Base-by-base conservation (phyloP, 106 monocot species). In the Phalaenopsis aphrodite region DNA sequence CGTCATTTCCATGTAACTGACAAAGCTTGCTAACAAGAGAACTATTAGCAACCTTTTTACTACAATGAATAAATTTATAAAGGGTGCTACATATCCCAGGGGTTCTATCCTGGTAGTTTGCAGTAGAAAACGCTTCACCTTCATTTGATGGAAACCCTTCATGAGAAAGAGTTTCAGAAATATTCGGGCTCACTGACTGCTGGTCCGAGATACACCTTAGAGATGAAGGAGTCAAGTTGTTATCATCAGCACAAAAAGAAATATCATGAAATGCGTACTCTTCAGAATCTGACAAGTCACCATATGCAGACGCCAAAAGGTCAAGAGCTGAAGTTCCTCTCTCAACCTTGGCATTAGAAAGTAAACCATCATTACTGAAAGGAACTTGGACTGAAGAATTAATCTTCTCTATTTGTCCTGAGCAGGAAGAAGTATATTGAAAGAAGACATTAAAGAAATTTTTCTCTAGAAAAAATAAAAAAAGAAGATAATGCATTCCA, bases 291-390 rank as follows among this genome's bases (percentile, higher is more conserved):
- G 94, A 97, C 56, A 84, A 84, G 77, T 85, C 86, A 36, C 86
- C 86, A 83, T 97, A 97, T 77, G 87, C 87, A 56, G 92, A 92
- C 65, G 90, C 97, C 76, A 97, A 81, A 78, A 97, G 88, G 81
- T 88, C 89, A 76, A 97, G 92, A 77, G 92, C 94, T 83, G 94
- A 92, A 73, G 77, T 77, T 16, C 74, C 77, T 79, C 81, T 77
- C 57, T 78, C 68, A 47, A 38, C 61, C 49, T 38, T 80, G 43
- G 71, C 12, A 56, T 73, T 76, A 72, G 75, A 82, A 82, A 74
- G 18, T 8, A 19, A 52, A 72, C 82, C 58, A 74, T n/a, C 56
- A 74, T 65, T 48, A 49, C 73, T 43, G 30, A 82, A 85, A 49
- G 80, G 75, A 67, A 85, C 52, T 80, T 84, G 75, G 19, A 57